Percentiles rank a stretch among this genome's conserved stretches.
Evolutionary conservation across 2,329 filamentous ascomycete species (phyloP).

Genomic region (Xylariaceae sp.): DNA sequence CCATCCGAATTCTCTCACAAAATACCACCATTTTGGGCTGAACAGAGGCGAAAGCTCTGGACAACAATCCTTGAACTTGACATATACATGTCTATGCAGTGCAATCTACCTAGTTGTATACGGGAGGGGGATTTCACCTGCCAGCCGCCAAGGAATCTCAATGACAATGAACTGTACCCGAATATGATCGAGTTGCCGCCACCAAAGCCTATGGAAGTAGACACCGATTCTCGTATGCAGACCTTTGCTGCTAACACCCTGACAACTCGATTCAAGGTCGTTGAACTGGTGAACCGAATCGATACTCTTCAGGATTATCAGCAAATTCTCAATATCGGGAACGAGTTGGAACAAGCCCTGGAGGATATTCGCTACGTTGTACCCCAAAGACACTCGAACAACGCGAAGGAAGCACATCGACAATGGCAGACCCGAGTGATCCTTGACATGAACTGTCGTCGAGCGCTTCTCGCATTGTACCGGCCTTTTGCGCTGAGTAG

Average conservation of each 20-base stretch:
- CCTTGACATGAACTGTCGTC: slow-evolving; percentile 61
- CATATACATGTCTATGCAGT: slow-evolving; percentile 59
- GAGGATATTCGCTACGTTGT: slow-evolving; percentile 62
- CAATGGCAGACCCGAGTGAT: slow-evolving; percentile 59
- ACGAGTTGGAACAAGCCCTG: slow-evolving; percentile 59
- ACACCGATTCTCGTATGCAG: slow-evolving; percentile 61
- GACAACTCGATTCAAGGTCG: slow-evolving; percentile 56
- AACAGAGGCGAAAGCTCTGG: slow-evolving; percentile 62
- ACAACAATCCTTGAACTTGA: slow-evolving; percentile 64
- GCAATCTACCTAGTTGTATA: slow-evolving; percentile 58
- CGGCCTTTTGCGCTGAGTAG: slow-evolving; percentile 62
- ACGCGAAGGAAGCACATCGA: slow-evolving; percentile 54
- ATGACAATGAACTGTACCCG: slow-evolving; percentile 57
- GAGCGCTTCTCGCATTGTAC: slow-evolving; percentile 60
- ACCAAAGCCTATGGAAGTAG: slow-evolving; percentile 57
- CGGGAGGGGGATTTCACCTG: slow-evolving; percentile 62
- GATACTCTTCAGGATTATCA: slow-evolving; percentile 60
- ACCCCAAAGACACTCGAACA: slow-evolving; percentile 52
- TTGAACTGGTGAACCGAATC: slow-evolving; percentile 57
- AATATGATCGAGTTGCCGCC: slow-evolving; percentile 57
- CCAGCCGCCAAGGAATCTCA: slow-evolving; percentile 58
- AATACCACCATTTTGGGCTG: slow-evolving; percentile 58
- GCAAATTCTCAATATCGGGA: slow-evolving; percentile 60
- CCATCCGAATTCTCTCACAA: slow-evolving; percentile 59
- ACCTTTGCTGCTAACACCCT: slow-evolving; percentile 61